Evolutionary conservation across 176 grass and related monocot genomes (phyloP).

Genomic region (Dactylis glomerata): DNA sequence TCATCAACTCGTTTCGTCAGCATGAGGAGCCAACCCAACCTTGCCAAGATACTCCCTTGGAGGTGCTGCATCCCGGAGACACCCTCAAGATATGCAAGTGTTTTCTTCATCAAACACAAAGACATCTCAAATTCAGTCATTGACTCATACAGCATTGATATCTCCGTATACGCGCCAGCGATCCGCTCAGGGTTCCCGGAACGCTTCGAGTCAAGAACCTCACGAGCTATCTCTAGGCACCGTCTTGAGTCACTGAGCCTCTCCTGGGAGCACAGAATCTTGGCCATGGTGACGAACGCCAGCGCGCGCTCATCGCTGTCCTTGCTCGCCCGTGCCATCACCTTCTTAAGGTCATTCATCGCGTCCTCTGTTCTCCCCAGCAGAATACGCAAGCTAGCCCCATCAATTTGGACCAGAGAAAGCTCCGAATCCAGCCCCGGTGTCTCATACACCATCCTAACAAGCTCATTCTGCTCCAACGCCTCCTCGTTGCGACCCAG

Average conservation of each 20-base stretch:
- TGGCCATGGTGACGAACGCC: slow-evolving; percentile 50
- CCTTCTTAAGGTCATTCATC: slow-evolving; percentile 47
- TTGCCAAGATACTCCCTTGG: slow-evolving; percentile 56
- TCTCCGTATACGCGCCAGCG: slow-evolving; percentile 48
- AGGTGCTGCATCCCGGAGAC: slow-evolving; percentile 52
- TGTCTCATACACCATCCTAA: slow-evolving; percentile 43
- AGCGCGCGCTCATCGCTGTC: slow-evolving; percentile 60
- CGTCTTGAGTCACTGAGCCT: slow-evolving; percentile 50
- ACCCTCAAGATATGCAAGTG: slow-evolving; percentile 42
- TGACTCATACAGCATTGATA: slow-evolving; percentile 57
- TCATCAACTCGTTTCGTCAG: slow-evolving; percentile 43
- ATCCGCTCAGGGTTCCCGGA: slow-evolving; percentile 12
- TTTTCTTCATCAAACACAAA: slow-evolving; percentile 67
- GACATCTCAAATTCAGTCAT: slow-evolving; percentile 65
- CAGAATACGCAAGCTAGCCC: slow-evolving; percentile 41
- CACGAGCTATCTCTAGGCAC: slow-evolving; percentile 66
- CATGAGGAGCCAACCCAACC: slow-evolving; percentile 75
- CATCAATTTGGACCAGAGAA: slow-evolving; percentile 48
- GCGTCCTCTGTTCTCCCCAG: slow-evolving; percentile 57
- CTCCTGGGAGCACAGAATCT: slow-evolving; percentile 51
- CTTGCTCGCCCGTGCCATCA: slow-evolving; percentile 43
- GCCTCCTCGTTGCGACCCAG: slow-evolving; percentile 51
- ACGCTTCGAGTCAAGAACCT: slow-evolving; percentile 60
- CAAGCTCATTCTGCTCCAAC: slow-evolving; percentile 52
- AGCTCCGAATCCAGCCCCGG: slow-evolving; percentile 43